These are phyloP conservation scores for Psilocybe mexicana DNA, from an alignment of 1,284 basidiomycete species.

Conservation along the genomic window DNA sequence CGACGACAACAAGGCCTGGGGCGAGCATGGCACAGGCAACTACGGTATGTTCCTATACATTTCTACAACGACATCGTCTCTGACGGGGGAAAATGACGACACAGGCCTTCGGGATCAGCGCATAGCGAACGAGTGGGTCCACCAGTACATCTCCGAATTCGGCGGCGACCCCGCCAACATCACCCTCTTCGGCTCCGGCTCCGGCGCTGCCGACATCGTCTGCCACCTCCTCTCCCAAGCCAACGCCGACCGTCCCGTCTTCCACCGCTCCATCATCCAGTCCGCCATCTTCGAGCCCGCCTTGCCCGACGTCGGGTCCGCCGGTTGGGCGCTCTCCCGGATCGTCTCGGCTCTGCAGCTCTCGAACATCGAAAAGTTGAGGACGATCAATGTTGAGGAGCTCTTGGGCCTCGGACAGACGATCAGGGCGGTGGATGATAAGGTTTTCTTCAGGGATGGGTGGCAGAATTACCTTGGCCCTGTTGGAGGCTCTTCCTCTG, in stretches of 20 bases:
- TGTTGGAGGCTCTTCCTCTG: slow-evolving; percentile 32
- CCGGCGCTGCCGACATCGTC: slow-evolving; percentile 74
- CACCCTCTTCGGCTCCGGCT: slow-evolving; percentile 69
- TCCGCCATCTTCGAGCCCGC: slow-evolving; percentile 62
- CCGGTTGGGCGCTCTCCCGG: slow-evolving; percentile 67
- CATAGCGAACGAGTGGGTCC: slow-evolving; percentile 69
- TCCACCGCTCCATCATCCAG: slow-evolving; percentile 68
- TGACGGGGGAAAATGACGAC: slow-evolving; percentile 1
- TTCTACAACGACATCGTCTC: not conserved
- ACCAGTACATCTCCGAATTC: slow-evolving; percentile 64
- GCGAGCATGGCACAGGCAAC: slow-evolving; percentile 74
- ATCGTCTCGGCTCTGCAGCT: slow-evolving; percentile 55
- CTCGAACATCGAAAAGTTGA: slow-evolving; percentile 59
- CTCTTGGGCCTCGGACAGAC: slow-evolving; percentile 51
- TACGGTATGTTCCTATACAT: slow-evolving; percentile 50
- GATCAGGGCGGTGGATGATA: slow-evolving; percentile 65
- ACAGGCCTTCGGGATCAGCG: slow-evolving; percentile 71
- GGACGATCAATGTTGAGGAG: slow-evolving; percentile 53
- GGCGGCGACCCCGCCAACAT: slow-evolving; percentile 73
- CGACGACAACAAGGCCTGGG: slow-evolving; percentile 62
- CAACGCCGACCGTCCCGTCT: slow-evolving; percentile 55
- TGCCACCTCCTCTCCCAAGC: slow-evolving; percentile 63
- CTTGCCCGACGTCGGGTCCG: slow-evolving; percentile 55
- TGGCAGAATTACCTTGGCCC: slow-evolving; percentile 52
- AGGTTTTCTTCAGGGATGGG: slow-evolving; percentile 59